A percentile compares a stretch with the other conserved stretches of the same genome.
Evolutionary conservation across 805 yeast genomes (phyloP).

Genomic region (Teunomyces stri): DNA sequence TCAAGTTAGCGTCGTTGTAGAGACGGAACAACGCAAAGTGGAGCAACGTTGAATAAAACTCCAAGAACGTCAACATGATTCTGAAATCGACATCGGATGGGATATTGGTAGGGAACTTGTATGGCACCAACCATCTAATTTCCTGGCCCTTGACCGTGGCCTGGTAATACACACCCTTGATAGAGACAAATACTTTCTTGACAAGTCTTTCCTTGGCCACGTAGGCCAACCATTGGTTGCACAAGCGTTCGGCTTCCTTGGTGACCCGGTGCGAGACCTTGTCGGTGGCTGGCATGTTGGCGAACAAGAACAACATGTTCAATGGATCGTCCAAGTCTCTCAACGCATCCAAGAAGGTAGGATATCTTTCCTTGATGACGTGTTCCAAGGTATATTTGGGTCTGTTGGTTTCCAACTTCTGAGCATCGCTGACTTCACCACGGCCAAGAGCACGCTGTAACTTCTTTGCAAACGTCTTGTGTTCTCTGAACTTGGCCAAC

Average conservation of each 20-base stretch:
- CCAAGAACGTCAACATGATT: constrained; percentile 95
- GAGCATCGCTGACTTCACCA: constrained; percentile 88
- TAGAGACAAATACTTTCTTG: constrained; percentile 89
- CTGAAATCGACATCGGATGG: constrained; percentile 94
- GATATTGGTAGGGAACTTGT: constrained; percentile 92
- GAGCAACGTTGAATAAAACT: constrained; percentile 87
- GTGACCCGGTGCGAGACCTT: constrained; percentile 76
- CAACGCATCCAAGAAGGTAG: constrained; percentile 86
- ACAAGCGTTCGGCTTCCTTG: constrained; percentile 79
- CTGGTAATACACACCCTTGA: constrained; percentile 95
- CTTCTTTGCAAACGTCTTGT: constrained; percentile 90
- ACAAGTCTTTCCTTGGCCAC: constrained; percentile 80
- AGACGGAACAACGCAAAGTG: constrained; percentile 85
- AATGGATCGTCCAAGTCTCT: constrained; percentile 94
- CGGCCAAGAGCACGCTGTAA: constrained; percentile 86
- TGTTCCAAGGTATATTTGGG: constrained; percentile 86
- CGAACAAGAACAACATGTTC: constrained; percentile 89
- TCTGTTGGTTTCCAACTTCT: constrained; percentile 73
- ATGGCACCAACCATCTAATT: constrained; percentile 94
- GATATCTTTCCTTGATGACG: constrained; percentile 92
- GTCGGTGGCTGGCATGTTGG: constrained; percentile 93
- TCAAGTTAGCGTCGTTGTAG: constrained; percentile 79
- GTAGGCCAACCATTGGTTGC: constrained; percentile 94
- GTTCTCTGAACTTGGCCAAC: constrained; percentile 86
- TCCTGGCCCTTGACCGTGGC: constrained; percentile 90